Percentiles rank a stretch among this genome's conserved stretches.
Evolutionary conservation across 495 filamentous ascomycete genomes (phyloP).

Genomic region (Penicillium fimorum): DNA sequence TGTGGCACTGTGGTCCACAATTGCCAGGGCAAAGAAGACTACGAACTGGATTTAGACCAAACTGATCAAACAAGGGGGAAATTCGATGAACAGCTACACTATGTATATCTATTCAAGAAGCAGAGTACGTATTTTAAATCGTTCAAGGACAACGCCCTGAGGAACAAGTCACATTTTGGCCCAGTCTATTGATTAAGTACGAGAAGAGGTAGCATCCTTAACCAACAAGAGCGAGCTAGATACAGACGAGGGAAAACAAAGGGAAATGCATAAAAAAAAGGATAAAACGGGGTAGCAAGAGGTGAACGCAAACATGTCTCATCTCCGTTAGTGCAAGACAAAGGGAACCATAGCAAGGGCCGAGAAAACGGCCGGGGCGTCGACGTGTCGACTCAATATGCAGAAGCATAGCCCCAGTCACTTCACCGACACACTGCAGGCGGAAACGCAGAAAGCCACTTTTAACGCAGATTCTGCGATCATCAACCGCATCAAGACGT

Average conservation of each 20-base stretch:
- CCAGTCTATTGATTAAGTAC: constrained; percentile 46
- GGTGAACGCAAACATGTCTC: constrained; percentile 42
- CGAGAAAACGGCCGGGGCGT: background rate
- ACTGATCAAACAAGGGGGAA: background rate
- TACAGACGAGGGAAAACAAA: constrained; percentile 29
- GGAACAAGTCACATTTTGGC: constrained; percentile 47
- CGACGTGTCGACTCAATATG: constrained; percentile 18
- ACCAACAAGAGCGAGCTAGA: constrained; percentile 44
- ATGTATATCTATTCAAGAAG: background rate
- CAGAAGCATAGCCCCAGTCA: constrained; percentile 13
- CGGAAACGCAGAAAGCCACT: constrained; percentile 49
- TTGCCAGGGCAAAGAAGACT: background rate
- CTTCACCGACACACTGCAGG: constrained; percentile 25
- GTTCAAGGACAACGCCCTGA: constrained; percentile 33
- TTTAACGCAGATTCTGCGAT: constrained; percentile 48
- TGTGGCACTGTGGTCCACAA: background rate
- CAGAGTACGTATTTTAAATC: background rate
- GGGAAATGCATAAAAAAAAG: constrained; percentile 30
- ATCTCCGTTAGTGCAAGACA: constrained; percentile 45
- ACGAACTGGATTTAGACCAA: background rate
- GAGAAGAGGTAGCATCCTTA: constrained; percentile 38
- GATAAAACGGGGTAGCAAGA: constrained; percentile 44
- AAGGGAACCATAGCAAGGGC: constrained; percentile 40
- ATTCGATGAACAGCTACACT: background rate
- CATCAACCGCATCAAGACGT: constrained; percentile 47